Base-by-base conservation (phyloP, 495 filamentous ascomycete genomes). In the Hypomontagnella monticulosa region DNA sequence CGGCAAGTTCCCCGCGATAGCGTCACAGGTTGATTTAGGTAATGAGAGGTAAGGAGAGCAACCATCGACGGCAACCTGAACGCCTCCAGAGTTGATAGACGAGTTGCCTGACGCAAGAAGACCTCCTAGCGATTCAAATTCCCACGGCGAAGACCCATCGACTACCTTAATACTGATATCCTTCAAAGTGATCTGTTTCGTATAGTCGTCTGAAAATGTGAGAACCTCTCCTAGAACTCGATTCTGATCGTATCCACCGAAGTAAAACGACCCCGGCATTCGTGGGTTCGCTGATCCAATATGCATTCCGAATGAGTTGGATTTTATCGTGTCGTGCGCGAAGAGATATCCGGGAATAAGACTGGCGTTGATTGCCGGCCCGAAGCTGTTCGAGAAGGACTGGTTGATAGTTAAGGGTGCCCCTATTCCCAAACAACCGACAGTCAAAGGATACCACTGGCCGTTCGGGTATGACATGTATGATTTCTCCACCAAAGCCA, bases 291-390 rank as follows among this genome's bases (percentile, higher is more conserved):
- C 80, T 2, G 83, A 83, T 6, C 85, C 84, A 38, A 86, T 80
- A 62, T 87, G 85, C 66, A 87, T 74, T 4, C 79, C 77, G 52
- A 76, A 85, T 7, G 83, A 84, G 42, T 80, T 80, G 0, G 83
- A 85, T 0, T 78, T 75, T 18, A 75, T 80, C 1, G 53, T 47
- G 6, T 63, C 71, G 1, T 81, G 77, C 18, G 75, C 75, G 4
- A 42, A 62, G 15, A 79, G 36, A 14, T 67, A 73, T 20, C 75
- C 71, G 1, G 76, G 66, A 4, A 71, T 49, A 15, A 78, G 56
- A 65, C 75, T 76, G 4, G 72, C 74, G 37, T 78, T 78, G 52
- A 71, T 71, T 1, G 15, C 0, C n/a, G 74, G 63, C 15, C 68
- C 61, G 14, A 0, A 47, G 49, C 49, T n/a, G 16, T 43, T 52